Base-by-base conservation (phyloP, 768 basidiomycete genomes). In the Tremella yokohamensis region DNA sequence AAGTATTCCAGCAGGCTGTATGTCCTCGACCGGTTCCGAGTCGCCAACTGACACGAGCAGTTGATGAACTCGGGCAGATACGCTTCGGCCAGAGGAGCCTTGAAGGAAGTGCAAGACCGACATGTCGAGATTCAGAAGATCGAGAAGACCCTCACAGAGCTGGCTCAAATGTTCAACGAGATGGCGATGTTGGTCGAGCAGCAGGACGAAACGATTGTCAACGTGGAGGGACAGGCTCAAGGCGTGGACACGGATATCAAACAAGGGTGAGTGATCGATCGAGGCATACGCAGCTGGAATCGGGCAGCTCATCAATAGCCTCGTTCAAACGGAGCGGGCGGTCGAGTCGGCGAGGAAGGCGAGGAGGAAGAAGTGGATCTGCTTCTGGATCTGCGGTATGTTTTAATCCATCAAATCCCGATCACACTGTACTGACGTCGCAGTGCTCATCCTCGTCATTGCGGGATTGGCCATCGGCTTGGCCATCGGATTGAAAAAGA, bases 311-410 rank as follows among this genome's bases (percentile, higher is more conserved):
- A 52, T 34, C 15, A 37, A 8, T 55, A 96, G 92, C 60, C 78
- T 90, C 52, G 80, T 82, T 61, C 88, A 96, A 74, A 89, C 90
- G 0, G 84, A 87, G 48, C 88, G 88, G 70, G 94, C 93, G 7
- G 88, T 97, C 52, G 80, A 78, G 38, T 90, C 87, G 38, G 94
- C 94, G 19, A 83, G 88, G 26, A 83, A 87, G 29, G 94, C 94
- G 19, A 85, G 94, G 60, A 90, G 87, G 78, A 97, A 94, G 83
- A 85, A 92, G 69, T 96, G 92, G 91, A 93, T 94, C 75, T 97
- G 93, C 79, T 94, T 94, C 71, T 73, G 66, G 66, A 73, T 73
- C 64, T 62, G 57, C 52, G 54, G 71, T 73, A 57, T 40, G 71
- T 73, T 48, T 44, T 25, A 26, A 40, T 19, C 22, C 11, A 22